phyloP scores from a whole-genome alignment of 257 asterid species.

The Petunia axillaris region DNA sequence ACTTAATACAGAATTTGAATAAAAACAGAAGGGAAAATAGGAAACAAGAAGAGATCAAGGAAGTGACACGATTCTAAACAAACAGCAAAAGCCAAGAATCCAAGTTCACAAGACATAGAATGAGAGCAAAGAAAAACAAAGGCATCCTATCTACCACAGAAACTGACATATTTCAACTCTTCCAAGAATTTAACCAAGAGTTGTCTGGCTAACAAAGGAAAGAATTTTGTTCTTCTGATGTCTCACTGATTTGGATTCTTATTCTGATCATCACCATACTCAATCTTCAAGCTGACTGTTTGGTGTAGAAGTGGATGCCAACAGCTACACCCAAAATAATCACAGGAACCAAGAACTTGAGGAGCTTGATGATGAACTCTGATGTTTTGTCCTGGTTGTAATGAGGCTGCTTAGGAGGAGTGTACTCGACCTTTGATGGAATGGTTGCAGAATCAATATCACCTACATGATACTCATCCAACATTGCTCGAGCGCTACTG shows the following conservation, averaged over 20 bases:
- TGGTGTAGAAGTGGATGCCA: constrained; percentile 70
- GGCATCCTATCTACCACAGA: background rate
- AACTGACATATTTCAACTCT: background rate
- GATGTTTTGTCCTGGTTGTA: constrained; percentile 61
- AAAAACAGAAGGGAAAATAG: no score
- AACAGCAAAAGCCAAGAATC: background rate
- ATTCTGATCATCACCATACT: background rate
- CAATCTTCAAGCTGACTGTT: constrained; percentile 53
- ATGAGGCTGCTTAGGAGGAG: constrained; percentile 57
- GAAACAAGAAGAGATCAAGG: no score
- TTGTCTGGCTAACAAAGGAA: constrained; percentile 15
- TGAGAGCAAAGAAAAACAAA: constrained; percentile 2
- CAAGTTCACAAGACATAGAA: background rate
- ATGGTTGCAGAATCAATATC: constrained; percentile 55
- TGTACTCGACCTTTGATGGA: constrained; percentile 47
- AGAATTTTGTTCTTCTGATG: background rate
- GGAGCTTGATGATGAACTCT: constrained; percentile 67
- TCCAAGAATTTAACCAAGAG: constrained; percentile 15
- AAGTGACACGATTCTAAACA: background rate
- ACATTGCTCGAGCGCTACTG: constrained; percentile 56
- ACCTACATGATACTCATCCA: constrained; percentile 54
- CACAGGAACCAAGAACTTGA: constrained; percentile 77
- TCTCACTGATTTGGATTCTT: background rate
- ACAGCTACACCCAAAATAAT: constrained; percentile 66
- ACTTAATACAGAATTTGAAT: no score